Evolutionary conservation across 1,284 basidiomycete species (phyloP).

Genomic region (Microbotryomycetes sp.): DNA sequence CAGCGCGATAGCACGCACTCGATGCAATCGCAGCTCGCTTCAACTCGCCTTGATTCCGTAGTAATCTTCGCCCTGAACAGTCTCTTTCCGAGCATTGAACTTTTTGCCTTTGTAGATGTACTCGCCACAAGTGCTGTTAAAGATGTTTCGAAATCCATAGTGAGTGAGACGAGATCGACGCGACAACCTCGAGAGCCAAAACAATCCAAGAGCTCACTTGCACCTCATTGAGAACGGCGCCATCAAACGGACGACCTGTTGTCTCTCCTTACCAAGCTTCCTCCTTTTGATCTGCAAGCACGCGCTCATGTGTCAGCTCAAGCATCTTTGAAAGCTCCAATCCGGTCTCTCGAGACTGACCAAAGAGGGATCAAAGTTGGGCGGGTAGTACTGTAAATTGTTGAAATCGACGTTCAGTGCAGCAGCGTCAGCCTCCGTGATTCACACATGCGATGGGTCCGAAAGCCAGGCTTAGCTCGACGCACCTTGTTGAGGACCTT

Average conservation of each 20-base stretch:
- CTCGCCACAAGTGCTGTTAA: constrained; percentile 78
- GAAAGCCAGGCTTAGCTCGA: neutral
- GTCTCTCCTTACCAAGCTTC: constrained; percentile 74
- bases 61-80: constrained; percentile 92
- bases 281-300: constrained; percentile 63
- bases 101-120: constrained; percentile 95
- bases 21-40: no score
- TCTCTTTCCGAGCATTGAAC: constrained; percentile 98
- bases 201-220: constrained; percentile 42
- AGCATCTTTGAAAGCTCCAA: no score
- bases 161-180: constrained; percentile 19
- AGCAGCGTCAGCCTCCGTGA: neutral
- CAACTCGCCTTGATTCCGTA: constrained; percentile 87
- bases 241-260: constrained; percentile 97
- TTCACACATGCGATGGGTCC: no score
- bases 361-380: constrained; percentile 89
- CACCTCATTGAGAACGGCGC: constrained; percentile 93
- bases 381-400: constrained; percentile 43
- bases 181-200: neutral
- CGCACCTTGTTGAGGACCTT: constrained; percentile 42
- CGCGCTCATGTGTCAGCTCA: neutral
- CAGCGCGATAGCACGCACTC: no score
- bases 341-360: constrained; percentile 38
- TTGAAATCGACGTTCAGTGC: constrained; percentile 3
- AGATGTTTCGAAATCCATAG: constrained; percentile 68